Evolutionary conservation across 2,329 filamentous ascomycete species (phyloP).

Genomic region (Grosmannia penicillata): DNA sequence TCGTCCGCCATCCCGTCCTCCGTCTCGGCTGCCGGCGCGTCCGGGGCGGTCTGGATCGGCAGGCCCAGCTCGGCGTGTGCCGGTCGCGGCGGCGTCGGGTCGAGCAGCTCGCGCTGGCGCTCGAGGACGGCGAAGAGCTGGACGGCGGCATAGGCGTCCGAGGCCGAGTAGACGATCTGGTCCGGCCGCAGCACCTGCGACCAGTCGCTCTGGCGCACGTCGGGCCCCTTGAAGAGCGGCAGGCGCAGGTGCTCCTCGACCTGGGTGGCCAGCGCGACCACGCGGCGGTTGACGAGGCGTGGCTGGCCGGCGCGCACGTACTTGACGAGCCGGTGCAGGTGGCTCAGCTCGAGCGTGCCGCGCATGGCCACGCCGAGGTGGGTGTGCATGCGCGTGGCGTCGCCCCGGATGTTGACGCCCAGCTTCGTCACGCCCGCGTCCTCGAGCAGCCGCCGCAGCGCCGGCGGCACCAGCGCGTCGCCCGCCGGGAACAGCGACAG

Average conservation of each 20-base stretch:
- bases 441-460: conserved; percentile 58
- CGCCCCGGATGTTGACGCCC: conserved; percentile 62
- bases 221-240: conserved; percentile 57
- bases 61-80: conserved; percentile 50
- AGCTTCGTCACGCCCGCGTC: conserved; percentile 54
- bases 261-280: conserved; percentile 53
- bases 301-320: conserved; percentile 37
- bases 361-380: conserved; percentile 47
- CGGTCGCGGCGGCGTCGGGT: conserved; percentile 58
- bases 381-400: conserved; percentile 53
- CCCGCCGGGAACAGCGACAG: conserved; percentile 46
- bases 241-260: conserved; percentile 56
- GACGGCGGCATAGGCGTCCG: conserved; percentile 67
- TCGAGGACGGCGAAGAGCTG: conserved; percentile 63
- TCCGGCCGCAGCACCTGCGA: conserved; percentile 39
- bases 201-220: conserved; percentile 67
- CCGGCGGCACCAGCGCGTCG: conserved; percentile 51
- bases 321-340: conserved; percentile 66
- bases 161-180: conserved; percentile 63
- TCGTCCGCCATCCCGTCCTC: conserved; percentile 17
- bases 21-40: conserved; percentile 15
- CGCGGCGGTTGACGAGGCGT: conserved; percentile 46
- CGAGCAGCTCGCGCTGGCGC: conserved; percentile 46
- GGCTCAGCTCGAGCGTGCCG: conserved; percentile 67
- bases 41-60: conserved; percentile 43